Evolutionary conservation across 202 grass and related monocot genomes (phyloP).

Genomic region (Schoenoplectus tabernaemontani): DNA sequence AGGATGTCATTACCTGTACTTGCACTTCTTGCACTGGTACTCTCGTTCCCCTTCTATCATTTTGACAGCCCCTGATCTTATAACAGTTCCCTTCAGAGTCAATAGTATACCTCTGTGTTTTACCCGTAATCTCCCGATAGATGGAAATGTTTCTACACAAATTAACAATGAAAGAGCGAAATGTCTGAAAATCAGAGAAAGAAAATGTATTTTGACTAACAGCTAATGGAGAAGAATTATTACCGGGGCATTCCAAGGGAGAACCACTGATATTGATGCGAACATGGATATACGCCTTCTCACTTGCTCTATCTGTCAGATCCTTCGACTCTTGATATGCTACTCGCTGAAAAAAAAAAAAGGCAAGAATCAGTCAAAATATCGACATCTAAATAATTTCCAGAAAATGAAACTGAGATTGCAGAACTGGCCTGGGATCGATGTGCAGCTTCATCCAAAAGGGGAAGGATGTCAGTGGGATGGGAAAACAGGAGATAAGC

Average conservation of each 20-base stretch:
- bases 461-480: slow-evolving; percentile 17
- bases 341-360: slow-evolving; percentile 23
- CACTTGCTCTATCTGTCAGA: neutral
- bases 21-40: slow-evolving; percentile 83
- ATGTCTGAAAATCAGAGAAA: neutral
- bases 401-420: neutral
- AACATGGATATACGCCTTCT: slow-evolving; percentile 54
- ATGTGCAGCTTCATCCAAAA: slow-evolving; percentile 36
- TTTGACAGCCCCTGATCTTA: slow-evolving; percentile 68
- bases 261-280: slow-evolving; percentile 58
- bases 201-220: neutral
- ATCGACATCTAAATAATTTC: neutral
- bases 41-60: slow-evolving; percentile 67
- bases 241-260: slow-evolving; percentile 55
- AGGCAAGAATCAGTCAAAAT: neutral
- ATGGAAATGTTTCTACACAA: slow-evolving; percentile 53
- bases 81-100: slow-evolving; percentile 79
- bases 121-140: slow-evolving; percentile 71
- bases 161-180: neutral
- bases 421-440: slow-evolving; percentile 31
- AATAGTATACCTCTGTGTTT: slow-evolving; percentile 64
- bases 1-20: slow-evolving; percentile 35
- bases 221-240: neutral
- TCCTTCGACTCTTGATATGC: slow-evolving; percentile 4
- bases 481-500: slow-evolving; percentile 32